A percentile compares a stretch with the other conserved stretches of the same genome.
Evolutionary conservation across 176 grass and related monocot genomes (phyloP).

Genomic region (Aegilops sharonensis): DNA sequence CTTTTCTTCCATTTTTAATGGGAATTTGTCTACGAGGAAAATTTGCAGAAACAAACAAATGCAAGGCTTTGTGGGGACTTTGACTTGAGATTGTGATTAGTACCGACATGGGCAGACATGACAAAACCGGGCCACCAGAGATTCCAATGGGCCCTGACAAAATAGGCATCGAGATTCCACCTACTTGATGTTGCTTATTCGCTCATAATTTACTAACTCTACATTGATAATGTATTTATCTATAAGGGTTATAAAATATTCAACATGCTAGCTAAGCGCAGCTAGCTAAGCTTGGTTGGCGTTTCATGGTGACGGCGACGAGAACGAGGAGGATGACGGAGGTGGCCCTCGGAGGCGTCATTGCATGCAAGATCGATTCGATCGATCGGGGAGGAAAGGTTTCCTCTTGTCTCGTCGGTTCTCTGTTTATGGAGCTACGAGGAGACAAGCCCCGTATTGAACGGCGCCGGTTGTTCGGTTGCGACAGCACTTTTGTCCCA

Average conservation of each 20-base stretch:
- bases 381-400: too few relatives aligned
- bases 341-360: background rate
- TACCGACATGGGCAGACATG: background rate
- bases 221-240: background rate
- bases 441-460: too few relatives aligned
- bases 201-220: background rate
- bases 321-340: background rate
- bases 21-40: background rate
- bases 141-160: background rate
- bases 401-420: too few relatives aligned
- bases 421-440: too few relatives aligned
- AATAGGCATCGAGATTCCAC: background rate
- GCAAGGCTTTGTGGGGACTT: background rate
- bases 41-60: background rate
- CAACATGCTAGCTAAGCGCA: too few relatives aligned
- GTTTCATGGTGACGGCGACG: background rate
- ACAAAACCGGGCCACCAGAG: background rate
- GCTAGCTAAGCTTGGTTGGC: too few relatives aligned
- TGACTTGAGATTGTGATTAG: constrained; percentile 2
- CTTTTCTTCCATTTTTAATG: background rate
- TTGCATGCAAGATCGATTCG: too few relatives aligned
- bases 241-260: background rate
- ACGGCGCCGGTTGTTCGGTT: too few relatives aligned
- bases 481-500: too few relatives aligned
- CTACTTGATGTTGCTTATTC: background rate